phyloP scores from a whole-genome alignment of 2,329 filamentous ascomycete genomes.

The Pseudocercospora eumusae region DNA sequence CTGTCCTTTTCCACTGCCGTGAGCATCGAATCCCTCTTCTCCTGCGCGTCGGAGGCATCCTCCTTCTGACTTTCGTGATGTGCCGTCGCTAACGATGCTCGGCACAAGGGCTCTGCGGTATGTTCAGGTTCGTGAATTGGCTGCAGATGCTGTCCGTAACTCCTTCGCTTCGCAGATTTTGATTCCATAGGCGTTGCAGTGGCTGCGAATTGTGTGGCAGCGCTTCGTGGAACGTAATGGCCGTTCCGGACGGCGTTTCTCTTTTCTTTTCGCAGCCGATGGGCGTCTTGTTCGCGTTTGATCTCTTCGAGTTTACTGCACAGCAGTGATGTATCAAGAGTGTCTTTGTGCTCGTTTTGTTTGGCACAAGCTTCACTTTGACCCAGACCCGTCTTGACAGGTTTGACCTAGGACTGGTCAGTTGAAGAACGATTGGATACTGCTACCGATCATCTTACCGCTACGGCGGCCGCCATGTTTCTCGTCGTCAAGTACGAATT shows the following conservation, averaged over 20 bases:
- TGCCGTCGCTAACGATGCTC: neutral
- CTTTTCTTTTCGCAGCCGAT: constrained; percentile 17
- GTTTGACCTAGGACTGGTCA: constrained; percentile 1
- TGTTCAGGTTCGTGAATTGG: constrained; percentile 3
- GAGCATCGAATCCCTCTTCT: constrained; percentile 16
- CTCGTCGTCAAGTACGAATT: neutral
- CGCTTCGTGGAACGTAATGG: constrained; percentile 23
- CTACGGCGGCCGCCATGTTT: constrained; percentile 5
- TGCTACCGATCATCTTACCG: constrained; percentile 1
- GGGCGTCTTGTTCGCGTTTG: constrained; percentile 25
- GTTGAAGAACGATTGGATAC: neutral
- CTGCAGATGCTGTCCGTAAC: neutral
- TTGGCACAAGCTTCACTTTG: neutral
- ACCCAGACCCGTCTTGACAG: neutral
- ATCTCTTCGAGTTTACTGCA: constrained; percentile 28
- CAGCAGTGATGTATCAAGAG: constrained; percentile 17
- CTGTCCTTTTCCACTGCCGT: neutral
- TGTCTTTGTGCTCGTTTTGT: constrained; percentile 5
- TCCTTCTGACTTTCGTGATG: neutral
- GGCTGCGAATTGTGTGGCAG: constrained; percentile 23
- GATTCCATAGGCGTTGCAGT: constrained; percentile 20
- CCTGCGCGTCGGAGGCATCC: neutral
- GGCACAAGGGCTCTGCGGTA: neutral
- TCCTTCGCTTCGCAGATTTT: neutral
- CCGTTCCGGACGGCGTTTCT: constrained; percentile 18